A percentile compares a stretch with the other conserved stretches of the same genome.
Evolutionary conservation across 2,329 filamentous ascomycete genomes (phyloP).

Genomic region (Penicillium sp.): DNA sequence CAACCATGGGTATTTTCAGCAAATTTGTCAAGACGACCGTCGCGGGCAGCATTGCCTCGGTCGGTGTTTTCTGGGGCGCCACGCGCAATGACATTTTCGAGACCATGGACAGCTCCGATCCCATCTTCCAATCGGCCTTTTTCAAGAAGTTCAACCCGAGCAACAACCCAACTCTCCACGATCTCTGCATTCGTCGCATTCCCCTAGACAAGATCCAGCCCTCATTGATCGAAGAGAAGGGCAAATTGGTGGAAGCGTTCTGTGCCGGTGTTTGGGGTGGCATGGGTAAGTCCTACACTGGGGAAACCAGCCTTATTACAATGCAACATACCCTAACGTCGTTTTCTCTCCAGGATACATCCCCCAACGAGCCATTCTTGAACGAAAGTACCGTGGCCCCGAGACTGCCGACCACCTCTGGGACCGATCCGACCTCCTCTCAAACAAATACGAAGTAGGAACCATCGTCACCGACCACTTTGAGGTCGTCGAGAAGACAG

Average conservation of each 20-base stretch:
- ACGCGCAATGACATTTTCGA: conserved; percentile 58
- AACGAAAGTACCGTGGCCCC: conserved; percentile 58
- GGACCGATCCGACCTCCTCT: conserved; percentile 55
- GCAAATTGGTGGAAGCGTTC: conserved; percentile 63
- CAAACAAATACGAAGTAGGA: conserved; percentile 61
- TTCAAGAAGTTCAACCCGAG: conserved; percentile 63
- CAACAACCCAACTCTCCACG: conserved; percentile 62
- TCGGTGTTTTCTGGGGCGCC: conserved; percentile 55
- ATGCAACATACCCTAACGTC: background rate
- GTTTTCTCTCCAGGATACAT: conserved; percentile 33
- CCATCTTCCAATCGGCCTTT: conserved; percentile 60
- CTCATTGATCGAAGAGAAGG: conserved; percentile 62
- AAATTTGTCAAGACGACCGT: conserved; percentile 47
- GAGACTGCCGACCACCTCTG: conserved; percentile 63
- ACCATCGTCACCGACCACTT: conserved; percentile 70
- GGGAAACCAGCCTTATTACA: background rate
- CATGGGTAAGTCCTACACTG: conserved; percentile 51
- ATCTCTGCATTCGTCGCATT: conserved; percentile 63
- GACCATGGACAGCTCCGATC: conserved; percentile 57
- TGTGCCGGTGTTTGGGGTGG: conserved; percentile 68
- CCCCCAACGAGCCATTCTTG: conserved; percentile 59
- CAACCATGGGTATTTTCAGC: conserved; percentile 56
- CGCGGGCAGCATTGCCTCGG: conserved; percentile 50
- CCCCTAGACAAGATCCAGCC: conserved; percentile 64
- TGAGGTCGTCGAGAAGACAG: conserved; percentile 66